These are phyloP conservation scores for Cordyceps cicadae DNA, from an alignment of 2,329 filamentous ascomycete genomes.

Conservation along the genomic window DNA sequence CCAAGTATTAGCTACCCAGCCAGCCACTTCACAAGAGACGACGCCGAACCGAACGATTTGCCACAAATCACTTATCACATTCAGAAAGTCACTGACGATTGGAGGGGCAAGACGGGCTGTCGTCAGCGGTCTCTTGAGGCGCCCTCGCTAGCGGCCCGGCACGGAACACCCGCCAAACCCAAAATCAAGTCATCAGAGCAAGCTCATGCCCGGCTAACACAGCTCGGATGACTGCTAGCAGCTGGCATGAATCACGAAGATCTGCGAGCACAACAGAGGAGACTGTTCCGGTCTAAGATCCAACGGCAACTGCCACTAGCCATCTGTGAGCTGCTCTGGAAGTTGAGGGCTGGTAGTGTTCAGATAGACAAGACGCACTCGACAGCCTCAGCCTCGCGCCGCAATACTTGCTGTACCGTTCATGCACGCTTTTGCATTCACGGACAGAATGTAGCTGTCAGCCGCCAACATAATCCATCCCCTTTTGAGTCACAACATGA, in stretches of 20 bases:
- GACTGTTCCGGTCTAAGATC: background rate
- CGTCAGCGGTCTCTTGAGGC: background rate
- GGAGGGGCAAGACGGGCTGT: background rate
- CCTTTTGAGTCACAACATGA: background rate
- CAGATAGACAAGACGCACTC: background rate
- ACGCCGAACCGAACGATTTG: background rate
- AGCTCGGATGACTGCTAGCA: background rate
- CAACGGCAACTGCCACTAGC: background rate
- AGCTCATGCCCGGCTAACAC: background rate
- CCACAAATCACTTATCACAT: background rate
- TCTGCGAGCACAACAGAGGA: background rate
- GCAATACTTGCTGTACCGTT: background rate
- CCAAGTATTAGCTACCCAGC: background rate
- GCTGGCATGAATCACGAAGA: background rate
- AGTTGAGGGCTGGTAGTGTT: background rate
- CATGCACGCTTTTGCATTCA: no score
- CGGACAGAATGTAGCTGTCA: background rate
- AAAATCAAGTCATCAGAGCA: background rate
- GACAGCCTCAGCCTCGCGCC: background rate
- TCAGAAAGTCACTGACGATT: background rate
- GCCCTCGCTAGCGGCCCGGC: background rate
- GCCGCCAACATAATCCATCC: constrained; percentile 6
- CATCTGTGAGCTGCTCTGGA: background rate
- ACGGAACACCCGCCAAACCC: background rate
- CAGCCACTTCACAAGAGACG: background rate